phyloP scores from a whole-genome alignment of 805 yeast species.

The Metschnikowia aberdeeniae region DNA sequence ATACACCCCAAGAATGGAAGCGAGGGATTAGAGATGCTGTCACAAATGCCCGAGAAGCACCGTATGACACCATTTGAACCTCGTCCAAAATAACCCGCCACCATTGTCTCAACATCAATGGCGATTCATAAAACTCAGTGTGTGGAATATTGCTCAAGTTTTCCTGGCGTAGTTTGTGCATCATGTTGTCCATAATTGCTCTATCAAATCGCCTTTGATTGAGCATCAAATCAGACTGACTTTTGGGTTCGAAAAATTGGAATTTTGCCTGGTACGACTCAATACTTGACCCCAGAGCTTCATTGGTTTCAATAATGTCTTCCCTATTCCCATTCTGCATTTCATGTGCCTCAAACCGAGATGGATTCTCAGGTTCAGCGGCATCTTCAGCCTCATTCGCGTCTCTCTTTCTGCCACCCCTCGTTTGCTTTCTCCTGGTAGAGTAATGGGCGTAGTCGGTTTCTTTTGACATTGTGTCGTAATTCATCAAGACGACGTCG shows the following conservation, averaged over 20 bases:
- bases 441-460: constrained; percentile 74
- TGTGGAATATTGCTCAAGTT: constrained; percentile 12
- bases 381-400: not conserved
- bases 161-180: constrained; percentile 9
- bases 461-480: constrained; percentile 66
- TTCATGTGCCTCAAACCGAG: not conserved
- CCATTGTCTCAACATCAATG: constrained; percentile 75
- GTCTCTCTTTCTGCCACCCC: constrained; percentile 19
- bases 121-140: constrained; percentile 56
- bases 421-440: constrained; percentile 49
- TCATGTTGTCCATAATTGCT: constrained; percentile 12
- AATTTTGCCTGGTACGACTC: constrained; percentile 13
- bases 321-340: constrained; percentile 10
- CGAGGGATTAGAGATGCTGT: constrained; percentile 79
- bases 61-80: constrained; percentile 85
- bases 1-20: constrained; percentile 93
- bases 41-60: constrained; percentile 69
- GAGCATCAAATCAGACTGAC: constrained; percentile 7
- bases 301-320: not conserved
- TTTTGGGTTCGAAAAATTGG: constrained; percentile 5
- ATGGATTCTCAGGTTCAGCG: not conserved
- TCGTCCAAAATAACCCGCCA: constrained; percentile 92
- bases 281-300: constrained; percentile 8
- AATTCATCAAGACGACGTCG: constrained; percentile 82
- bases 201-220: constrained; percentile 15